A percentile compares a stretch with the other conserved stretches of the same genome.
Conservation (phyloP, 1,139 yeast genomes). For the Magnusiomyces clavatus region DNA sequence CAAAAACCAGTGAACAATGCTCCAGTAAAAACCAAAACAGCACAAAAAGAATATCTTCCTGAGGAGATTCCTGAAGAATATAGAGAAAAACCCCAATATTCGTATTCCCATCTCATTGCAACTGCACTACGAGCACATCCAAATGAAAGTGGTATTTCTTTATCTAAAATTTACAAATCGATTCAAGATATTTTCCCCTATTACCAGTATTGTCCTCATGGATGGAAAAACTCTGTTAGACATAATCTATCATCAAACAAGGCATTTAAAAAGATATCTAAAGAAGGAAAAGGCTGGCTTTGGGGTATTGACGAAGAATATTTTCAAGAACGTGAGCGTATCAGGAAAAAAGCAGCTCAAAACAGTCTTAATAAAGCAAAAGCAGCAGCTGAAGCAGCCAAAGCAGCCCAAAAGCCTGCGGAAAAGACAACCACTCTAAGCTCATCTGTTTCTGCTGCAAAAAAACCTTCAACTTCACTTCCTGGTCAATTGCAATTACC, state of each 20-base stretch:
- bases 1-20: constrained; percentile 4
- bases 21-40: neutral
- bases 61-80: constrained; percentile 80
- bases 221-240: constrained; percentile 93
- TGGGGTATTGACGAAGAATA: constrained; percentile 88
- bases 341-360: constrained; percentile 45
- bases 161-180: constrained; percentile 78
- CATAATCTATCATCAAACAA: constrained; percentile 83
- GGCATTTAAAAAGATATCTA: constrained; percentile 66
- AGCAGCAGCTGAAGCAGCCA: constrained; percentile 27
- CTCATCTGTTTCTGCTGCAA: too few relatives aligned
- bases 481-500: too few relatives aligned
- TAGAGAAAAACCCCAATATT: constrained; percentile 71
- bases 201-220: constrained; percentile 88
- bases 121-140: constrained; percentile 64
- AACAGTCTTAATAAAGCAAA: constrained; percentile 20
- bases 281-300: constrained; percentile 84
- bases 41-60: constrained; percentile 30
- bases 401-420: constrained; percentile 20
- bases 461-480: too few relatives aligned
- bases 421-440: too few relatives aligned
- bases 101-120: constrained; percentile 73
- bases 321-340: constrained; percentile 71
- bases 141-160: constrained; percentile 64
- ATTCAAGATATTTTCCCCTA: constrained; percentile 85